These are phyloP conservation scores for Hypericum androsaemum DNA, from an alignment of 345 rosid species.

Conservation along the genomic window DNA sequence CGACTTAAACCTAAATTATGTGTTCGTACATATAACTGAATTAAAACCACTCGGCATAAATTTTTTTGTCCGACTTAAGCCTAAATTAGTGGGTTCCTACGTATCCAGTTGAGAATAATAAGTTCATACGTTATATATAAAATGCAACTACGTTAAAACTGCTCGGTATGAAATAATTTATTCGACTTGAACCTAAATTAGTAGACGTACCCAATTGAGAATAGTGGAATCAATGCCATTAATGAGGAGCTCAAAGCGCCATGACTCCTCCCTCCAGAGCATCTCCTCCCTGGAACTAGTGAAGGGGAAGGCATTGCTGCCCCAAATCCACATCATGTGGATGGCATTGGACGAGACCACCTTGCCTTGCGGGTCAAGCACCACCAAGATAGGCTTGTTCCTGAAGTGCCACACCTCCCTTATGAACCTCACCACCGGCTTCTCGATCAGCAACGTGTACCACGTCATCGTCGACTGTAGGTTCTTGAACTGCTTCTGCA, in stretches of 20 bases:
- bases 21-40: too few species aligned
- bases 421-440: not conserved
- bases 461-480: constrained; percentile 2
- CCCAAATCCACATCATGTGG: constrained; percentile 6
- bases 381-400: constrained; percentile 6
- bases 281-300: not conserved
- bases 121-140: too few species aligned
- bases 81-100: too few species aligned
- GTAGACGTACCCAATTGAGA: constrained; percentile 1
- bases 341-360: constrained; percentile 1
- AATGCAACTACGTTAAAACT: not conserved
- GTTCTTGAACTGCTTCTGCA: not conserved
- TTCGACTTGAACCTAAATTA: not conserved
- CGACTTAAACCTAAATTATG: too few species aligned
- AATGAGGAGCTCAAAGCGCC: not conserved
- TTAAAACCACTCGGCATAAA: not conserved
- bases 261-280: not conserved
- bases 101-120: constrained; percentile 2
- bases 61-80: too few species aligned
- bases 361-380: constrained; percentile 6
- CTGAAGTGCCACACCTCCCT: constrained; percentile 4
- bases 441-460: constrained; percentile 1
- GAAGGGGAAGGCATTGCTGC: not conserved
- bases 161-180: not conserved
- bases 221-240: not conserved